These are phyloP conservation scores for Taiozyma sp. DNA, from an alignment of 1,139 yeast species.

Conservation along the genomic window DNA sequence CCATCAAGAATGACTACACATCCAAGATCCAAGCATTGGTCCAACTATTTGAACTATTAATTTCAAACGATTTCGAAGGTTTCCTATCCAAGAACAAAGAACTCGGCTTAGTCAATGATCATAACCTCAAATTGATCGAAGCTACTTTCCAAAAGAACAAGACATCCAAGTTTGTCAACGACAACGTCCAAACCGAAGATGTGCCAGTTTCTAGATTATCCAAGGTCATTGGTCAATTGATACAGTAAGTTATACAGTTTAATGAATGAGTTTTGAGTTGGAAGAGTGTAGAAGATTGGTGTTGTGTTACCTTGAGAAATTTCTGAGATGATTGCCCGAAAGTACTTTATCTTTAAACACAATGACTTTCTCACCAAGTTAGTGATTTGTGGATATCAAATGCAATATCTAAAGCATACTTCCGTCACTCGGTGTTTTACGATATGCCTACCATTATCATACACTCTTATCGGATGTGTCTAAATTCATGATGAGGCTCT, in stretches of 20 bases:
- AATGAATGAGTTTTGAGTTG: background rate
- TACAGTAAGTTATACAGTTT: constrained; percentile 3
- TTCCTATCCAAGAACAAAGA: constrained; percentile 27
- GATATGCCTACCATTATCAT: too few relatives aligned
- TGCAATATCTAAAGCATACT: too few relatives aligned
- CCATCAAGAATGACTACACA: constrained; percentile 19
- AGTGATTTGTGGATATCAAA: background rate
- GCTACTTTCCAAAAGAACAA: constrained; percentile 17
- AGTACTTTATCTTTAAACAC: background rate
- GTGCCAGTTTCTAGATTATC: constrained; percentile 19
- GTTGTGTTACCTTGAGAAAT: background rate
- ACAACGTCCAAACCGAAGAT: constrained; percentile 18
- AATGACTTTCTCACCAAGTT: background rate
- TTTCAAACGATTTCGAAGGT: constrained; percentile 29
- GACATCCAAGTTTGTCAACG: constrained; percentile 15
- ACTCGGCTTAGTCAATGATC: constrained; percentile 13
- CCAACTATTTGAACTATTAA: constrained; percentile 31
- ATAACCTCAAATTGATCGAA: constrained; percentile 12
- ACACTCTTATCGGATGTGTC: background rate
- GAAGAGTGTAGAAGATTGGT: background rate
- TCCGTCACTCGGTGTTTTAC: too few relatives aligned
- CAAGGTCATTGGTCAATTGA: constrained; percentile 19
- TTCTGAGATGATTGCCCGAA: background rate
- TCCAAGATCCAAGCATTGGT: constrained; percentile 30
- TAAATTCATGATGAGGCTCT: too few relatives aligned